Percentiles rank a stretch among this genome's conserved stretches.
phyloP scores from a whole-genome alignment of 139 green algal genomes.

The Nannochloris sp. region DNA sequence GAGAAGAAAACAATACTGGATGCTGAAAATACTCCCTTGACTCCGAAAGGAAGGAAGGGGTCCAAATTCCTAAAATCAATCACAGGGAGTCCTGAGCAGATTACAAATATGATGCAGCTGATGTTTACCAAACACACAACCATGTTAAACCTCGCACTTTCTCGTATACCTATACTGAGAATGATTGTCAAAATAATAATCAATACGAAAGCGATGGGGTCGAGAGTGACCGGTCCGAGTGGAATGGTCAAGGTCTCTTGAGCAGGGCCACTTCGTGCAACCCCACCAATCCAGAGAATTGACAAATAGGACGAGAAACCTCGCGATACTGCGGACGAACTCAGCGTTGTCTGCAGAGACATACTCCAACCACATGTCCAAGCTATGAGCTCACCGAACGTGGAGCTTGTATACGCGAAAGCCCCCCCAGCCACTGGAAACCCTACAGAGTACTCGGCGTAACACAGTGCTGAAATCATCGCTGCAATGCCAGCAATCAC shows the following conservation, averaged over 20 bases:
- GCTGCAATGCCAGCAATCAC: constrained; percentile 45
- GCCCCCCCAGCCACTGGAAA: constrained; percentile 67
- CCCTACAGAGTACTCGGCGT: constrained; percentile 75
- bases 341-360: constrained; percentile 77
- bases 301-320: constrained; percentile 75
- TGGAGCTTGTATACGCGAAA: constrained; percentile 70
- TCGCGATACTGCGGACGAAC: constrained; percentile 62
- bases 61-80: constrained; percentile 28
- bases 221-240: constrained; percentile 39
- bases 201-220: constrained; percentile 37
- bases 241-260: constrained; percentile 26
- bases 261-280: constrained; percentile 33
- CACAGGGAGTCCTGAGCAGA: constrained; percentile 30
- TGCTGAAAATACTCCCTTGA: constrained; percentile 39
- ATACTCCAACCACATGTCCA: constrained; percentile 74
- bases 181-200: constrained; percentile 41
- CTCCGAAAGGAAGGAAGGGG: constrained; percentile 39
- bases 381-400: constrained; percentile 66
- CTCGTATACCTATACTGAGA: constrained; percentile 51
- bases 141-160: constrained; percentile 66
- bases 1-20: constrained; percentile 45
- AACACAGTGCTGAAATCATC: constrained; percentile 71
- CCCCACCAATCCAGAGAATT: neutral
- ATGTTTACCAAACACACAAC: constrained; percentile 35
- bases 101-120: constrained; percentile 38